phyloP scores from a whole-genome alignment of 768 basidiomycete species.

The Cyclocybe cylindracea region DNA sequence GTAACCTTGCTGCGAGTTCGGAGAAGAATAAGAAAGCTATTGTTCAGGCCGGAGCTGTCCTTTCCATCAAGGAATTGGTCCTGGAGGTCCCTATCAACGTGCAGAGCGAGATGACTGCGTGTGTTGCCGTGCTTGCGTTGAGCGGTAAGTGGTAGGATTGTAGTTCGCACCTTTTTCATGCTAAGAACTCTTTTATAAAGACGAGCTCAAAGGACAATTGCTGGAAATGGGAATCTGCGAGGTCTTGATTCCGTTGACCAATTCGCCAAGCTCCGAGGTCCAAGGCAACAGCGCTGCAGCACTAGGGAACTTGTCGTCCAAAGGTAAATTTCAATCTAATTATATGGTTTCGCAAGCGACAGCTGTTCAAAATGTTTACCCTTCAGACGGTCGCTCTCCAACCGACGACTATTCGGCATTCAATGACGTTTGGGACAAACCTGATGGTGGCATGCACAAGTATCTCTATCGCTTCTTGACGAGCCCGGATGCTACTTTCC shows the following conservation, averaged over 20 bases:
- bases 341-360: not conserved
- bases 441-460: conserved; percentile 94
- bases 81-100: conserved; percentile 94
- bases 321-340: conserved; percentile 52
- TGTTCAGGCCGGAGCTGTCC: conserved; percentile 95
- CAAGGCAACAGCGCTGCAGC: conserved; percentile 99
- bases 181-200: conserved; percentile 39
- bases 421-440: conserved; percentile 97
- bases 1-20: conserved; percentile 94
- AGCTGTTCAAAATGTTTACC: conserved; percentile 1
- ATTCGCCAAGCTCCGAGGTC: conserved; percentile 95
- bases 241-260: conserved; percentile 94
- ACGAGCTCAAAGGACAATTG: conserved; percentile 94
- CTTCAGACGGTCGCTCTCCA: conserved; percentile 67
- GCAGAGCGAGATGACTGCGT: conserved; percentile 99
- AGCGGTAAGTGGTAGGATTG: conserved; percentile 65
- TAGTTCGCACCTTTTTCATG: not conserved
- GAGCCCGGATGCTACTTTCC: conserved; percentile 95
- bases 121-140: conserved; percentile 92
- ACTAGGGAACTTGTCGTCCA: conserved; percentile 95
- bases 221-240: conserved; percentile 99
- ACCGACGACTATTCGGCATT: conserved; percentile 95
- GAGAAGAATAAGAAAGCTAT: conserved; percentile 99
- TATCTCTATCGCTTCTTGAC: conserved; percentile 94
- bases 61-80: conserved; percentile 95